Conservation (phyloP, 139 green algal species). For the Tetradesmus lagerheimii region DNA sequence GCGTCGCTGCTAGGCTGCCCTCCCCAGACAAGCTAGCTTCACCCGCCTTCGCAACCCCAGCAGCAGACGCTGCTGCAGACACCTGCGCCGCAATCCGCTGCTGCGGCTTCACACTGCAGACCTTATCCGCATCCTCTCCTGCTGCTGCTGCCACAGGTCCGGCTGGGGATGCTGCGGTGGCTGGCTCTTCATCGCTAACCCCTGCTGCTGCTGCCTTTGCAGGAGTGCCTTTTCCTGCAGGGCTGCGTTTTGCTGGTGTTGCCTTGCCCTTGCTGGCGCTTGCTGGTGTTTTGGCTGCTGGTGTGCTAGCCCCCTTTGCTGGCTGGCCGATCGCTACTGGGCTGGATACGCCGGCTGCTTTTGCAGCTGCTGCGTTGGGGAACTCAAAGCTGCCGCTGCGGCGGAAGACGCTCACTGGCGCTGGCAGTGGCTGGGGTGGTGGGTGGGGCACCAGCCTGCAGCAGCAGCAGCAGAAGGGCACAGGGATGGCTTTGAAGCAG, state of each 20-base stretch:
- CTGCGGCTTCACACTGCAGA: background rate
- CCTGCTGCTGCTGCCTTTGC: conserved; percentile 3
- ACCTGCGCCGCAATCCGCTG: background rate
- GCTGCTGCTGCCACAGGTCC: background rate
- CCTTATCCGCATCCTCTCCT: background rate
- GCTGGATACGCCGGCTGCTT: background rate
- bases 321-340: background rate
- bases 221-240: conserved; percentile 2
- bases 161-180: background rate
- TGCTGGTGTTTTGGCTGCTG: conserved; percentile 3
- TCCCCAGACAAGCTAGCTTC: background rate
- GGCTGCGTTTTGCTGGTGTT: background rate
- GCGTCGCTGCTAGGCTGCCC: background rate
- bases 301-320: background rate
- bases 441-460: conserved; percentile 10
- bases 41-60: background rate
- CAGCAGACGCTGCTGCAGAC: background rate
- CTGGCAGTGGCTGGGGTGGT: background rate
- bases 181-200: background rate
- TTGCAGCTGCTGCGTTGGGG: background rate
- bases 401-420: background rate
- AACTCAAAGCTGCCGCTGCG: background rate
- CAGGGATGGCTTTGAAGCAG: too few relatives aligned
- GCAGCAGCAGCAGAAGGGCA: background rate
- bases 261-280: background rate